These are phyloP conservation scores for Microbotryomycetes sp. DNA, from an alignment of 1,284 basidiomycete genomes.

Conservation along the genomic window DNA sequence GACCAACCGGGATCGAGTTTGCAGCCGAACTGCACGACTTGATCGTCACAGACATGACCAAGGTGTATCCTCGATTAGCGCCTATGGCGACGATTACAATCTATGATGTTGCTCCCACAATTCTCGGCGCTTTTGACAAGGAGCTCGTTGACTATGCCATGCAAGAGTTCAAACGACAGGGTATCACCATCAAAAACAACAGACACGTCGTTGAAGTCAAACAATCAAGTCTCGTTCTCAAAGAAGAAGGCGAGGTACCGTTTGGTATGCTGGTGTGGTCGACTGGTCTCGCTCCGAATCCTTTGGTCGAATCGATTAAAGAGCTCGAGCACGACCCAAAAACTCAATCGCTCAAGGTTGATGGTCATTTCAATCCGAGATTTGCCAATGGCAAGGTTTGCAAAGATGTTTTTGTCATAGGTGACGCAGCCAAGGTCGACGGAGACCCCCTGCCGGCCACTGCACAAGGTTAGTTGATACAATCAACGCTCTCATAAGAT, in stretches of 20 bases:
- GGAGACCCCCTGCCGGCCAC: conserved; percentile 41
- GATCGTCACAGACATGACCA: conserved; percentile 64
- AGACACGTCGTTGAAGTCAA: conserved; percentile 30
- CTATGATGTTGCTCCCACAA: conserved; percentile 37
- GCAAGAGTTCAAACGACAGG: conserved; percentile 33
- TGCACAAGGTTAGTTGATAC: conserved; percentile 35
- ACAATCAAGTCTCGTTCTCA: conserved; percentile 24
- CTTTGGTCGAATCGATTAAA: conserved; percentile 58
- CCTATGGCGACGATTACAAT: conserved; percentile 25
- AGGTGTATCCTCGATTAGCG: conserved; percentile 42
- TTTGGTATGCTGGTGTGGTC: conserved; percentile 81
- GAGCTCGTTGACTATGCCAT: conserved; percentile 36
- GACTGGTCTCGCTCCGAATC: conserved; percentile 59
- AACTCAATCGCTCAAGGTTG: conserved; percentile 52
- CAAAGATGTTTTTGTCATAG: conserved; percentile 47
- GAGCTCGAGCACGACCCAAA: conserved; percentile 59
- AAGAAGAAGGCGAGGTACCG: conserved; percentile 51
- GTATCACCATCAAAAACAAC: conserved; percentile 24
- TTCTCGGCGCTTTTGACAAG: conserved; percentile 39
- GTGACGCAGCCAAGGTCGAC: conserved; percentile 63
- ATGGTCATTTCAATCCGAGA: conserved; percentile 55
- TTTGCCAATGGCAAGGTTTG: conserved; percentile 18
- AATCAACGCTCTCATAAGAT: too few relatives aligned
- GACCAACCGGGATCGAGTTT: conserved; percentile 64
- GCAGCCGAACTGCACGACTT: conserved; percentile 81